Evolutionary conservation across 805 yeast genomes (phyloP).

Genomic region (Saturnispora zaruensis): DNA sequence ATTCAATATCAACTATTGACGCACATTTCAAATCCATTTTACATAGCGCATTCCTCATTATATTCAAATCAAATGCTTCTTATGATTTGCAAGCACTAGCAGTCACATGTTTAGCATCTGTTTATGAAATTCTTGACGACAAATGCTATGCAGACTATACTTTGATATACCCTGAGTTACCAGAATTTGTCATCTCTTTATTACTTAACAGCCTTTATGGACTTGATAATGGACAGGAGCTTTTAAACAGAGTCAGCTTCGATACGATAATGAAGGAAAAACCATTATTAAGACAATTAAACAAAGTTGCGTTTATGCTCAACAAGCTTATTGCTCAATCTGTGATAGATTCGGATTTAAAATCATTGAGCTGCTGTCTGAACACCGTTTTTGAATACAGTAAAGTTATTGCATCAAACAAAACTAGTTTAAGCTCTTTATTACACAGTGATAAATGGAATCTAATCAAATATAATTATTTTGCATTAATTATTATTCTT

Average conservation of each 20-base stretch:
- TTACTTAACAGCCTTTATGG: constrained; percentile 20
- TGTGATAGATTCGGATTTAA: constrained; percentile 5
- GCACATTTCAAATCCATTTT: background rate
- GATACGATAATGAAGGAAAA: constrained; percentile 5
- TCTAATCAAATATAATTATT: constrained; percentile 30
- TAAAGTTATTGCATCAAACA: background rate
- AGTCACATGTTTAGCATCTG: constrained; percentile 12
- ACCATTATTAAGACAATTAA: constrained; percentile 43
- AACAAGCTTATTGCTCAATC: constrained; percentile 14
- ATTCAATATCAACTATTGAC: constrained; percentile 20
- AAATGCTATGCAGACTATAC: constrained; percentile 8
- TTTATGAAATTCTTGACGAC: constrained; percentile 12
- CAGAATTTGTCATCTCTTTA: constrained; percentile 14
- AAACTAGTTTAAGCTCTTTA: background rate
- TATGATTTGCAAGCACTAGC: constrained; percentile 13
- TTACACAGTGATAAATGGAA: constrained; percentile 18
- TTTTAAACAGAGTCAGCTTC: background rate
- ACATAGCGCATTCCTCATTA: background rate
- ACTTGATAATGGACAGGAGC: constrained; percentile 15
- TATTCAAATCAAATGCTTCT: background rate
- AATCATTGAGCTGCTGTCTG: constrained; percentile 12
- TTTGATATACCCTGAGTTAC: constrained; percentile 13
- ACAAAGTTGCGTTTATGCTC: constrained; percentile 37
- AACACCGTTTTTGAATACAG: background rate
- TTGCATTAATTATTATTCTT: constrained; percentile 40